phyloP scores from a whole-genome alignment of 805 yeast species.

The Kregervanrija delftensis region DNA sequence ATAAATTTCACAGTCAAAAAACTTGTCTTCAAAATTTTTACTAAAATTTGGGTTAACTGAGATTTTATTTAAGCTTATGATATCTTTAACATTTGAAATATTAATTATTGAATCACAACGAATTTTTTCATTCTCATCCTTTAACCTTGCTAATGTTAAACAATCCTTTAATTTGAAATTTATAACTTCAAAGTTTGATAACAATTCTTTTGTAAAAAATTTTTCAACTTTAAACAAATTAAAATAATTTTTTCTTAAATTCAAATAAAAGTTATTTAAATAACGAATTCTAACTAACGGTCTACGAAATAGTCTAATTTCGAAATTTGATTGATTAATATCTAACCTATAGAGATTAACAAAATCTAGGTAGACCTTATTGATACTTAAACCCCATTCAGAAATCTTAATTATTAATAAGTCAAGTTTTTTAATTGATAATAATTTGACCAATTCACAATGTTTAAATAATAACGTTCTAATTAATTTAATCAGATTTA shows the following conservation, averaged over 20 bases:
- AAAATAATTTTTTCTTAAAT: conserved; percentile 15
- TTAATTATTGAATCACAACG: conserved; percentile 11
- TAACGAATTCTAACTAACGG: conserved; percentile 27
- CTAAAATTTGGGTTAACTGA: conserved; percentile 8
- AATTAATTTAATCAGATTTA: conserved; percentile 12
- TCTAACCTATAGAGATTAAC: conserved; percentile 16
- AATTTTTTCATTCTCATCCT: conserved; percentile 19
- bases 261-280: conserved; percentile 17
- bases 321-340: conserved; percentile 20
- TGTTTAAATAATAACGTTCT: conserved; percentile 14
- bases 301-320: conserved; percentile 22
- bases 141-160: conserved; percentile 14
- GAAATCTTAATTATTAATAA: conserved; percentile 12
- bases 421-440: conserved; percentile 11
- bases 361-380: conserved; percentile 18
- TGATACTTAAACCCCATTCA: conserved; percentile 19
- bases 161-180: conserved; percentile 13
- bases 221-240: conserved; percentile 12
- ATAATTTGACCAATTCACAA: conserved; percentile 8
- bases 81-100: conserved; percentile 20
- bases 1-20: conserved; percentile 17
- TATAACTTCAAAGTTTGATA: conserved; percentile 21
- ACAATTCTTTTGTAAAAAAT: conserved; percentile 14
- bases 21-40: not conserved
- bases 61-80: conserved; percentile 14